phyloP scores from a whole-genome alignment of 306 rosid genomes.

The Corylus americana region DNA sequence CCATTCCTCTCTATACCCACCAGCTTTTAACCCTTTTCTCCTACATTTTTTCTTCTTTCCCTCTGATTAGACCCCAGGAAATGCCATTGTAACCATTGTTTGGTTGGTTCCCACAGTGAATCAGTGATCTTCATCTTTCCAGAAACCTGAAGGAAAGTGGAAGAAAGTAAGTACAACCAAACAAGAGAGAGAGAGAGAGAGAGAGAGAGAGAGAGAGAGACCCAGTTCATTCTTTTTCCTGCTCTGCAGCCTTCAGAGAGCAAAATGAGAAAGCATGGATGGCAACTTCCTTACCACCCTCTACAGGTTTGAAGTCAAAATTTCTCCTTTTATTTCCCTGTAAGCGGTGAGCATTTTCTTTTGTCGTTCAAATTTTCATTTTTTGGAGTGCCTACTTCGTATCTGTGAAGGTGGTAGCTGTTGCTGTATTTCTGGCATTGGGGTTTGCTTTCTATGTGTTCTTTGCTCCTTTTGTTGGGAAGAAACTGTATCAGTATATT shows the following conservation, averaged over 20 bases:
- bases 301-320: constrained; percentile 65
- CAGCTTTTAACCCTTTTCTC: constrained; percentile 6
- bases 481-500: constrained; percentile 75
- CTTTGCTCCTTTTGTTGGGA: constrained; percentile 96
- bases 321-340: background rate
- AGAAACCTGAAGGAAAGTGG: constrained; percentile 39
- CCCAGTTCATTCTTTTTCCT: constrained; percentile 26
- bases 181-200: background rate
- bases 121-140: constrained; percentile 40
- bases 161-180: constrained; percentile 15
- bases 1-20: background rate
- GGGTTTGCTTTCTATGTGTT: constrained; percentile 97
- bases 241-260: constrained; percentile 28
- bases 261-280: constrained; percentile 95
- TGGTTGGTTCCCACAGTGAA: constrained; percentile 33
- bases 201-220: background rate
- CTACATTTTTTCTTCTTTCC: constrained; percentile 10
- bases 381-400: constrained; percentile 2
- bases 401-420: constrained; percentile 84
- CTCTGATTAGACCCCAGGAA: constrained; percentile 13
- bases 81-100: constrained; percentile 15
- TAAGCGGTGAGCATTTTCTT: constrained; percentile 2
- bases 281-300: constrained; percentile 98
- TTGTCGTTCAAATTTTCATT: constrained; percentile 9
- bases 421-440: constrained; percentile 92